phyloP scores from a whole-genome alignment of 2,329 filamentous ascomycete species.

The Hymenoscyphus occultus region DNA sequence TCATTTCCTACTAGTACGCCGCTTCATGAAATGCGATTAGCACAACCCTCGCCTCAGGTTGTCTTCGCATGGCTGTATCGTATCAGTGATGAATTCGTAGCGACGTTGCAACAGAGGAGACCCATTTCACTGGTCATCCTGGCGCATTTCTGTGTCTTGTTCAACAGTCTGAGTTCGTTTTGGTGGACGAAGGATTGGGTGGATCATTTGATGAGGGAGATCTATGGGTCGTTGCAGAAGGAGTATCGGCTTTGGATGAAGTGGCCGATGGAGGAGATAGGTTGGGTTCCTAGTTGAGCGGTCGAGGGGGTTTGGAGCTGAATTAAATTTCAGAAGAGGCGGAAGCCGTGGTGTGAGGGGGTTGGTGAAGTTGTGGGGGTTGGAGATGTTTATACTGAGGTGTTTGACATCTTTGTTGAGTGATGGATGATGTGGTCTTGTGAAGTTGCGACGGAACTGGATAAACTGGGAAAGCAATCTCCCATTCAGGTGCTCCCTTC shows the following conservation, averaged over 20 bases:
- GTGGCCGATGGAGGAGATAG: slow-evolving; percentile 31
- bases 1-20: slow-evolving; percentile 7
- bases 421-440: too few species aligned
- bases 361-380: too few species aligned
- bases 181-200: slow-evolving; percentile 41
- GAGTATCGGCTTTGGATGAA: slow-evolving; percentile 38
- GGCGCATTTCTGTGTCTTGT: slow-evolving; percentile 37
- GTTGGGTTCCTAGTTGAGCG: slow-evolving; percentile 18
- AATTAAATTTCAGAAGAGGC: too few species aligned
- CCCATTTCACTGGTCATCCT: slow-evolving; percentile 27
- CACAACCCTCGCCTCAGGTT: slow-evolving; percentile 15
- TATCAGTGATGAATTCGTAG: slow-evolving; percentile 28
- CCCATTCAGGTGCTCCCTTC: too few species aligned
- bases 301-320: neutral
- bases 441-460: too few species aligned
- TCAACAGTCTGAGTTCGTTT: slow-evolving; percentile 35
- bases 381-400: too few species aligned
- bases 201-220: slow-evolving; percentile 35
- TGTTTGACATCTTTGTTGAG: too few species aligned
- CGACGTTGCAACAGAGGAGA: slow-evolving; percentile 26
- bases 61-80: slow-evolving; percentile 22
- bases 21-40: slow-evolving; percentile 1
- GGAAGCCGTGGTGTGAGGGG: too few species aligned
- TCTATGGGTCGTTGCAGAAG: slow-evolving; percentile 34
- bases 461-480: too few species aligned